Evolutionary conservation across 2,329 filamentous ascomycete species (phyloP).

Genomic region (Pseudogymnoascus sp.): DNA sequence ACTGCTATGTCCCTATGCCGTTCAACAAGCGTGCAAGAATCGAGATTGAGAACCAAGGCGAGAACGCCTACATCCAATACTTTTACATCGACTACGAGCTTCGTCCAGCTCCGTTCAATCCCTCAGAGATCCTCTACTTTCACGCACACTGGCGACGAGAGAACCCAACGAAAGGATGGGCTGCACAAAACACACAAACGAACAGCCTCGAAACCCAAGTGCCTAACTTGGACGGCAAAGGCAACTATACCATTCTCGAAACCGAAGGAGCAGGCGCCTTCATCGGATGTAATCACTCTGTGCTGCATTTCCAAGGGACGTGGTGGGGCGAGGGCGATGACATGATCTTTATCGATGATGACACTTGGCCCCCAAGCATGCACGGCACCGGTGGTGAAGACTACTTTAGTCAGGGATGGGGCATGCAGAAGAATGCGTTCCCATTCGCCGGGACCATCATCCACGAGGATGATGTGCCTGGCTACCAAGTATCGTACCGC

Average conservation of each 20-base stretch:
- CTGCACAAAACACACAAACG: slow-evolving; percentile 29
- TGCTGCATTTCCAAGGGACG: slow-evolving; percentile 31
- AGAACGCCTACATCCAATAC: slow-evolving; percentile 32
- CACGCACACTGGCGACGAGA: slow-evolving; percentile 32
- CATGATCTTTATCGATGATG: slow-evolving; percentile 34
- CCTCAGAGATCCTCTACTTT: slow-evolving; percentile 31
- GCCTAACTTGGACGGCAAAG: slow-evolving; percentile 27
- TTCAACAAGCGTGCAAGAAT: slow-evolving; percentile 34
- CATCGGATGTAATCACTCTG: slow-evolving; percentile 33
- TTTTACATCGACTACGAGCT: slow-evolving; percentile 35
- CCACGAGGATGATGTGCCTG: too few relatives aligned
- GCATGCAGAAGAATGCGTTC: slow-evolving; percentile 34
- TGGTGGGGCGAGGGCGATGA: slow-evolving; percentile 35
- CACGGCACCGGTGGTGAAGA: slow-evolving; percentile 33
- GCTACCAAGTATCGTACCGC: too few relatives aligned
- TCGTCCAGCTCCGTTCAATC: slow-evolving; percentile 22
- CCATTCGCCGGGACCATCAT: slow-evolving; percentile 21
- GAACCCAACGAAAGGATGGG: slow-evolving; percentile 33
- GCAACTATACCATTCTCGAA: slow-evolving; percentile 31
- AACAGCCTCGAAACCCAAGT: slow-evolving; percentile 32
- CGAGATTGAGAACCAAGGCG: slow-evolving; percentile 33
- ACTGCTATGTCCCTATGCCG: slow-evolving; percentile 32
- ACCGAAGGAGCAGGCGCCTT: slow-evolving; percentile 29
- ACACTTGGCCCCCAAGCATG: slow-evolving; percentile 32
- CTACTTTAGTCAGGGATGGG: slow-evolving; percentile 33